Percentiles rank a stretch among this genome's conserved stretches.
Conservation (phyloP, 2,329 filamentous ascomycete species). For the Colletotrichum eremochloae region DNA sequence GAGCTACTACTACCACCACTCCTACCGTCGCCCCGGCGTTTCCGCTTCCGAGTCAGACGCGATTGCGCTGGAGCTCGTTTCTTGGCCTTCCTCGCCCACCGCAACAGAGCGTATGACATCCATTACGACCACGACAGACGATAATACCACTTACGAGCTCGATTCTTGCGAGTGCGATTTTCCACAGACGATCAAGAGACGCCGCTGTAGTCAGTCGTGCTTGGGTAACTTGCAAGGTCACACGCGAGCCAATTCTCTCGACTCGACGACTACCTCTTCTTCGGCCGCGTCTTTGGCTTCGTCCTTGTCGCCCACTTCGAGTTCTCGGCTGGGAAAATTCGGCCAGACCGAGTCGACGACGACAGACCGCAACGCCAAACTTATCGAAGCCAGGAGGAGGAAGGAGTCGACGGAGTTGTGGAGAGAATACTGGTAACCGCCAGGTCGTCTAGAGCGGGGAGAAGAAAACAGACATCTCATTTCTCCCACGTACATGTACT, state of each 20-base stretch:
- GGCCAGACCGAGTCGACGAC: conserved; percentile 1
- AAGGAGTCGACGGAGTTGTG: conserved; percentile 46
- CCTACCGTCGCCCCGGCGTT: conserved; percentile 3
- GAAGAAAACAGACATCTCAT: too few species aligned
- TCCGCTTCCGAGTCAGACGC: conserved; percentile 19
- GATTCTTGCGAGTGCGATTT: conserved; percentile 8
- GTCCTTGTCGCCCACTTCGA: conserved; percentile 21
- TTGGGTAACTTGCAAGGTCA: conserved; percentile 18
- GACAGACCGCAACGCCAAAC: conserved; percentile 33
- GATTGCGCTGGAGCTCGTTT: conserved; percentile 30
- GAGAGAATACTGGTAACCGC: conserved; percentile 47
- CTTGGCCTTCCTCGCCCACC: conserved; percentile 29
- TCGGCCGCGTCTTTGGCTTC: conserved; percentile 4
- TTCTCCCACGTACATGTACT: not conserved
- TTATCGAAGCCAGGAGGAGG: conserved; percentile 44
- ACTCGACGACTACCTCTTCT: conserved; percentile 32
- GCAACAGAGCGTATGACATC: conserved; percentile 16
- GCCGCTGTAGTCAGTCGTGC: conserved; percentile 4
- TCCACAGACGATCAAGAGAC: not conserved
- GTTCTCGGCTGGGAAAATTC: conserved; percentile 15
- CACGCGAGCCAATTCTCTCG: conserved; percentile 29
- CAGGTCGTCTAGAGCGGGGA: not conserved
- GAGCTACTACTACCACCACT: conserved; percentile 5
- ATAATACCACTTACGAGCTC: not conserved
- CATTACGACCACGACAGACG: not conserved